Evolutionary conservation across 148 eudicot species (phyloP), one percentile per base, ranked within the genome.

Genomic region (Silene latifolia): DNA sequence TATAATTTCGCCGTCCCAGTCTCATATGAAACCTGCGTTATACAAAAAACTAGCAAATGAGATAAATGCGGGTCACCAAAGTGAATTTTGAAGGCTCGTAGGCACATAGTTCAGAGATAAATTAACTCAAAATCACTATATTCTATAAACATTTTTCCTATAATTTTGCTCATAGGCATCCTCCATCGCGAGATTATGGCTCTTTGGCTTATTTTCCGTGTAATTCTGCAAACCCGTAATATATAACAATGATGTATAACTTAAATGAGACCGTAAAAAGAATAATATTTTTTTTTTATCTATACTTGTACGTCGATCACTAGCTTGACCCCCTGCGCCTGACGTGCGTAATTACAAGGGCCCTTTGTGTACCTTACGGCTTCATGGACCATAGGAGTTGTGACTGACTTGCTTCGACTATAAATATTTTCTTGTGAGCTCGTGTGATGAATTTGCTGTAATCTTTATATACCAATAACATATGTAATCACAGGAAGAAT

Each of bases 321-420:
- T 68, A 39, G 44, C 44, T 39, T 39, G 44, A 39, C 44, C 70
- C 71, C 76, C 80, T 83, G 75, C 79, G 81, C 81, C 79, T 86
- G 76, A 44, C 67, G 60, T 71, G 71, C 73, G 78, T 89, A 86
- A 86, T 88, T 86, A 88, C 98, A 90, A 81, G 82, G 84, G 80
- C 71, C 98, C 97, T 83, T 82, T 85, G 88, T 77, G 19, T 47
- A 85, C 97, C 97, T 93, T 89, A 82, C 93, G 89, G 90, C 88
- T 88, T 82, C 35, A 32, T 32, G 35, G 35, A 2, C 35, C 35
- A 32, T 32, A 32, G 35, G 35, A 32, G 35, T 76, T 75, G 71
- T 78, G 73, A 75, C 66, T 3, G 44, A 39, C 44, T 83, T 78
- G 77, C 65, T 79, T 76, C 75, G 35, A 67, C 47, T 42, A 24